These are phyloP conservation scores for Dendrobium officinale DNA, from an alignment of 106 monocot genomes.

Conservation along the genomic window DNA sequence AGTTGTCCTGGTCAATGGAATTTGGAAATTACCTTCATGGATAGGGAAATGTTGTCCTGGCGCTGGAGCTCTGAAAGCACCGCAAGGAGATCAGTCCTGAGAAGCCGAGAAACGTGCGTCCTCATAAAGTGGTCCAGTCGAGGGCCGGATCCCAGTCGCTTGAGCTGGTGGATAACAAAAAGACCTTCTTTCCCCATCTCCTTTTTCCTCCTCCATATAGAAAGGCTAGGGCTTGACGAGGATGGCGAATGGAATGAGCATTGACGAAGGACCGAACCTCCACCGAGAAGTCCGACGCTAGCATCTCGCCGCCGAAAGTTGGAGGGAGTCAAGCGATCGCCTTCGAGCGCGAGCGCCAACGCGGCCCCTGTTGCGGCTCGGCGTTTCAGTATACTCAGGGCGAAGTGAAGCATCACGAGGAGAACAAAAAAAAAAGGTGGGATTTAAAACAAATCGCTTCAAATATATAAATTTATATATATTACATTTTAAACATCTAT, in stretches of 20 bases:
- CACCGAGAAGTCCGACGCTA: background rate
- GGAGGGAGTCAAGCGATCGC: background rate
- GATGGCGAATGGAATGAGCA: constrained; percentile 6
- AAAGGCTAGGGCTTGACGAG: constrained; percentile 73
- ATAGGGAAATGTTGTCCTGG: constrained; percentile 74
- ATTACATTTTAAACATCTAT: no score
- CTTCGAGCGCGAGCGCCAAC: background rate
- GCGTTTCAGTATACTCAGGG: background rate
- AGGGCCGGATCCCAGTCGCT: constrained; percentile 46
- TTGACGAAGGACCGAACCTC: background rate
- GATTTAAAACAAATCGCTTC: background rate
- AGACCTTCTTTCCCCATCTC: constrained; percentile 99
- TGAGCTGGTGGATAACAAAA: constrained; percentile 84
- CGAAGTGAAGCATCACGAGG: background rate
- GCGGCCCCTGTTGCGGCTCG: background rate
- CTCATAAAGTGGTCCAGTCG: constrained; percentile 66
- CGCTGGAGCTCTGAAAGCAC: constrained; percentile 89
- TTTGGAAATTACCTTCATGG: constrained; percentile 50
- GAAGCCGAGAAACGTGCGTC: constrained; percentile 74
- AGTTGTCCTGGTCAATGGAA: background rate
- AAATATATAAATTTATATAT: no score
- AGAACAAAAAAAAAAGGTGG: background rate
- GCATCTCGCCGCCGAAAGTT: background rate
- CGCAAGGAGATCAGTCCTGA: constrained; percentile 78
- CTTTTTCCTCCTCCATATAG: constrained; percentile 97